A percentile compares a stretch with the other conserved stretches of the same genome.
phyloP scores from a whole-genome alignment of 1,284 basidiomycete genomes.

The Ganoderma sinense region DNA sequence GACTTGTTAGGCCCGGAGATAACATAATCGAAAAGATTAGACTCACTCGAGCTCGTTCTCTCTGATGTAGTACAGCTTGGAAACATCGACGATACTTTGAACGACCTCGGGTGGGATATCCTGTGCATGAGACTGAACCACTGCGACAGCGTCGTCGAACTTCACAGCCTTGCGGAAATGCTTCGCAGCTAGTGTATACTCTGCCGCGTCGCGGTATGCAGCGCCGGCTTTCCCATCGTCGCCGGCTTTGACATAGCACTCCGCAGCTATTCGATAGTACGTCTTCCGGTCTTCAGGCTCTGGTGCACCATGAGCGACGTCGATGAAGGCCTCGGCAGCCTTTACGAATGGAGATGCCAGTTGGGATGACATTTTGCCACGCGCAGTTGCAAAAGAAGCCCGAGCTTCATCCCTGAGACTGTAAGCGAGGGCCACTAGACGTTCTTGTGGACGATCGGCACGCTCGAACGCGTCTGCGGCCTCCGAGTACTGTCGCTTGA shows the following conservation, averaged over 20 bases:
- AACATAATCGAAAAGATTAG: too few relatives aligned
- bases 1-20: too few relatives aligned
- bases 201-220: slow-evolving; percentile 21
- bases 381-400: slow-evolving; percentile 11
- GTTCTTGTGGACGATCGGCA: slow-evolving; percentile 54
- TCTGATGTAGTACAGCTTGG: slow-evolving; percentile 60
- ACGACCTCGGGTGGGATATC: slow-evolving; percentile 45
- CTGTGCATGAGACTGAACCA: slow-evolving; percentile 46
- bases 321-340: slow-evolving; percentile 58
- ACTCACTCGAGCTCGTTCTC: slow-evolving; percentile 53
- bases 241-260: slow-evolving; percentile 55
- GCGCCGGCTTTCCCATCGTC: slow-evolving; percentile 47
- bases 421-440: slow-evolving; percentile 54
- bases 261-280: slow-evolving; percentile 58
- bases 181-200: slow-evolving; percentile 54
- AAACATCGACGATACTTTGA: slow-evolving; percentile 52
- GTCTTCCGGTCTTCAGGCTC: slow-evolving; percentile 35
- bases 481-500: slow-evolving; percentile 60
- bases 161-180: slow-evolving; percentile 53
- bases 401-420: slow-evolving; percentile 50
- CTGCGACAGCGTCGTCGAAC: slow-evolving; percentile 61
- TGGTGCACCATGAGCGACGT: slow-evolving; percentile 39
- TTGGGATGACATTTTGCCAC: neutral
- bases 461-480: slow-evolving; percentile 70
- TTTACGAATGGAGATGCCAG: slow-evolving; percentile 45